Evolutionary conservation across 2,329 filamentous ascomycete species (phyloP), one percentile per base, ranked within the genome.

Genomic region (Mollisiaceae sp.): DNA sequence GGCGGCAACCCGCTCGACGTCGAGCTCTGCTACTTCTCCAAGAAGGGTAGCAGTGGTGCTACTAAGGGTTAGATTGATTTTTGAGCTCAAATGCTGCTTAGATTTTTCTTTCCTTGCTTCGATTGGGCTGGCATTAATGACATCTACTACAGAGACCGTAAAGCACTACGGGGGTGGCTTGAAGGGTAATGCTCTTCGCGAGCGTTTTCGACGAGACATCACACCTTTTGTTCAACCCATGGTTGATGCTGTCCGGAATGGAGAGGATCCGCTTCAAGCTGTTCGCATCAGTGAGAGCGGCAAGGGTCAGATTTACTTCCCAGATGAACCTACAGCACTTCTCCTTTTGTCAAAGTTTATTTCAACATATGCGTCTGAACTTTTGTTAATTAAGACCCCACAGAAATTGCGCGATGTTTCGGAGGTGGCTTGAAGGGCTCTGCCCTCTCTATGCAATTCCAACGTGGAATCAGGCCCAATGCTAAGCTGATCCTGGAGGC

Each of bases 221-320:
- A 79, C 76, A 68, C 73, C 75, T 59, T 69, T 77, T 18, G 75
- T 74, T n/a, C 75, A 75, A 63, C 69, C 75, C 66, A 77, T 79
- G 62, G 63, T 64, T 20, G 64, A 67, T 20, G 75, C 69, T 52
- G 57, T 77, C 32, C 59, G 60, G 14, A 52, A 69, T 9, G 70
- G 69, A 8, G 67, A 73, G 52, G 77, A 79, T 65, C 77, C 78
- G 6, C 73, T 73, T 32, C 59, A 62, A 24, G 69, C 74, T 18
- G 63, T 78, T 22, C 55, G 41, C 14, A 65, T 70, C 38, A 58
- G 39, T 15, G 47, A 45, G 14, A 59, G 52, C 27, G 60, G 56
- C 50, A 59, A 60, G 56, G 59, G 67, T 71, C 43, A 70, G 63
- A 63, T 39, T 57, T 38, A 15, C 55, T 57, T 43, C n/a, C 41